These are phyloP conservation scores for Drechmeria coniospora DNA, from an alignment of 2,329 filamentous ascomycete species.

Conservation along the genomic window DNA sequence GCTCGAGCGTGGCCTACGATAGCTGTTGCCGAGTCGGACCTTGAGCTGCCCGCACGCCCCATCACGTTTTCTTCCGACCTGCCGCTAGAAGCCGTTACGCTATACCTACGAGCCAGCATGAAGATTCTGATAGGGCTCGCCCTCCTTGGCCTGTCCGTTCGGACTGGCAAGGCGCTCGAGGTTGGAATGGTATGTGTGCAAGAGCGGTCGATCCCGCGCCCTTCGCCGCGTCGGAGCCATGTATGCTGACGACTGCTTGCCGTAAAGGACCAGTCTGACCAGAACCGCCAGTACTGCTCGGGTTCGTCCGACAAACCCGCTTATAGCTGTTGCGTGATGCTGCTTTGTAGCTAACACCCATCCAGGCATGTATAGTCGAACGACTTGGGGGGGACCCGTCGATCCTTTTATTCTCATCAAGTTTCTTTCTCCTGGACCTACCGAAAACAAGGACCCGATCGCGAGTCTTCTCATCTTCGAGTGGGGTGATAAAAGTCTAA, in stretches of 20 bases:
- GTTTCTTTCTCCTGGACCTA: constrained; percentile 47
- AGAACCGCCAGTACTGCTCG: constrained; percentile 67
- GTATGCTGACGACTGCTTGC: constrained; percentile 8
- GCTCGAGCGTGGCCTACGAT: no score
- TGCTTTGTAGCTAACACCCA: constrained; percentile 3
- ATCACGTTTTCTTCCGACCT: no score
- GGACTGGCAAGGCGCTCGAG: constrained; percentile 41
- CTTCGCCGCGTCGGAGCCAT: constrained; percentile 1
- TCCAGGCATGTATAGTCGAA: constrained; percentile 80
- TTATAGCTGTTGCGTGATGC: no score
- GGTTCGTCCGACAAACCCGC: no score
- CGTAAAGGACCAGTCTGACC: constrained; percentile 54
- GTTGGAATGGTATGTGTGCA: constrained; percentile 40
- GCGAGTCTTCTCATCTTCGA: constrained; percentile 86
- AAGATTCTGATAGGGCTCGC: constrained; percentile 36
- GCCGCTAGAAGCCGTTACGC: background rate
- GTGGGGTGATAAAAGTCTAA: constrained; percentile 69
- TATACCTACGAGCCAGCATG: constrained; percentile 26
- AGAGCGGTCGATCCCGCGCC: no score
- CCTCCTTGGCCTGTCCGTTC: constrained; percentile 36
- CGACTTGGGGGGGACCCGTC: constrained; percentile 71
- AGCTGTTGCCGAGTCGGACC: no score
- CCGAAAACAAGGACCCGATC: constrained; percentile 49
- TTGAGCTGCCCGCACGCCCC: no score
- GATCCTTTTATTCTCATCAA: constrained; percentile 83